Percentiles rank a stretch among this genome's conserved stretches.
Evolutionary conservation across 805 yeast genomes (phyloP).

Genomic region (Hanseniaspora singularis): DNA sequence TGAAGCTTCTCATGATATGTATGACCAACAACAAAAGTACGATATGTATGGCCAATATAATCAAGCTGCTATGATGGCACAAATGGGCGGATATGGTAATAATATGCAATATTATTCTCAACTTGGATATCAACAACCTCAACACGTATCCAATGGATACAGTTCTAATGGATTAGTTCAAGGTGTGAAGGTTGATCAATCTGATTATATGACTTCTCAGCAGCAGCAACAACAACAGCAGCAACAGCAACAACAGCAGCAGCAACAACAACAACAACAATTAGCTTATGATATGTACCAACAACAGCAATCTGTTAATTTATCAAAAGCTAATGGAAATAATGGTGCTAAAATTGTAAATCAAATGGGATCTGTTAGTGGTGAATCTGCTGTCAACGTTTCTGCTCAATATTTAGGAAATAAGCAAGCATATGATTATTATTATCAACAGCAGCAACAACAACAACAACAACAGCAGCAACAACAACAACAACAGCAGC

Average conservation of each 20-base stretch:
- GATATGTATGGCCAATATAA: not conserved
- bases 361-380: no score
- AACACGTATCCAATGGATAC: not conserved
- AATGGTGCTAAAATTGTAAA: no score
- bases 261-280: not conserved
- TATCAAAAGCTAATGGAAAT: no score
- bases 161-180: constrained; percentile 18
- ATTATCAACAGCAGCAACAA: constrained; percentile 4
- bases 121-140: not conserved
- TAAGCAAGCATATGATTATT: constrained; percentile 13
- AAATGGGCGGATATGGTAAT: constrained; percentile 16
- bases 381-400: not conserved
- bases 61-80: constrained; percentile 12
- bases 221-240: constrained; percentile 7
- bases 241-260: constrained; percentile 3
- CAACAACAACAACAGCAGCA: not conserved
- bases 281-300: not conserved
- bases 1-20: constrained; percentile 9
- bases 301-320: no score
- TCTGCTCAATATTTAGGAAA: constrained; percentile 2
- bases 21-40: constrained; percentile 12
- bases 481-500: not conserved
- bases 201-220: constrained; percentile 23
- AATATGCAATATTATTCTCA: constrained; percentile 17
- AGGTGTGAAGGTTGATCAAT: constrained; percentile 20